Evolutionary conservation across 225 moss, liverwort and hornwort species (phyloP).

Genomic region (Anthoceros angustus): DNA sequence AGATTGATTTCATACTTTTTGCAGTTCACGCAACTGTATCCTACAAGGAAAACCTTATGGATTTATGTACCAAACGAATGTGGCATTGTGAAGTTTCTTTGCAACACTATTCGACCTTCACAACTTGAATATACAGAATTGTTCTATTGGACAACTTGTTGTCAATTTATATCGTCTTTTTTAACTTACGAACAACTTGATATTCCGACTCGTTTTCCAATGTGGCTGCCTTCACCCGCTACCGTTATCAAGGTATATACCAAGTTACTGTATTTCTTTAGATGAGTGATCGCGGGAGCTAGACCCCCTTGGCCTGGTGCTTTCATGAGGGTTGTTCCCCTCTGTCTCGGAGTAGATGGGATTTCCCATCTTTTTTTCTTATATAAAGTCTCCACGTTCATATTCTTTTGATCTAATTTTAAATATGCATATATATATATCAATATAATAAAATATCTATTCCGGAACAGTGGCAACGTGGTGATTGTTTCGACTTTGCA

Average conservation of each 20-base stretch:
- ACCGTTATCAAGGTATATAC: constrained; percentile 33
- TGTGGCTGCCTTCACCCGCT: constrained; percentile 43
- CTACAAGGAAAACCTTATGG: constrained; percentile 30
- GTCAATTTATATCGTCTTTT: constrained; percentile 37
- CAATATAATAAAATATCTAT: background rate
- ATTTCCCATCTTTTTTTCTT: too few relatives aligned
- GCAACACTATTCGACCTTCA: constrained; percentile 48
- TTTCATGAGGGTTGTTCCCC: too few relatives aligned
- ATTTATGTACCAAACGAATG: constrained; percentile 41
- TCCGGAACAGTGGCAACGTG: constrained; percentile 39
- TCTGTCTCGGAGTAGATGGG: too few relatives aligned
- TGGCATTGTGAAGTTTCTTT: constrained; percentile 40
- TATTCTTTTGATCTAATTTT: background rate
- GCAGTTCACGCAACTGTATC: constrained; percentile 52
- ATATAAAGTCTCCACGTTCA: too few relatives aligned
- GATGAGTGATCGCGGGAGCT: too few relatives aligned
- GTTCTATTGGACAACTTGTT: constrained; percentile 47
- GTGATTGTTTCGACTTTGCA: constrained; percentile 66
- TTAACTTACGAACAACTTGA: constrained; percentile 55
- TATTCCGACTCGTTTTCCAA: constrained; percentile 33
- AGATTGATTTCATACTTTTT: background rate
- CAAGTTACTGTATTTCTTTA: background rate
- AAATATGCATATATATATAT: background rate
- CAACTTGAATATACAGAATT: constrained; percentile 47
- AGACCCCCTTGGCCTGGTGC: too few relatives aligned